Percentiles rank a stretch among this genome's conserved stretches.
Evolutionary conservation across 2,329 filamentous ascomycete species (phyloP).

Genomic region (Trichophyton simii): DNA sequence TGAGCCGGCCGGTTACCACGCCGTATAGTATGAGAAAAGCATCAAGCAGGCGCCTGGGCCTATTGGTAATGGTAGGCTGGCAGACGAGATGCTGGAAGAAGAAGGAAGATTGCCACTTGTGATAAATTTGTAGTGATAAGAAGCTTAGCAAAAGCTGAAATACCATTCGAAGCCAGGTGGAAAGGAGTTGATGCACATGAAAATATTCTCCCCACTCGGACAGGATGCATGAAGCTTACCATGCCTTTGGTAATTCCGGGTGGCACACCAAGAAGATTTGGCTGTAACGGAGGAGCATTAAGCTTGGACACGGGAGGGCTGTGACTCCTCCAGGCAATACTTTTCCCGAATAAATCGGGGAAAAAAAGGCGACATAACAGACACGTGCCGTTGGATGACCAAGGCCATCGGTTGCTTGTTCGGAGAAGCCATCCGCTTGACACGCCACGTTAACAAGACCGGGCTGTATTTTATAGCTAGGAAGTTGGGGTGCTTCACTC

Average conservation of each 20-base stretch:
- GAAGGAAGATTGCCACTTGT: not conserved
- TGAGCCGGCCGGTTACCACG: not conserved
- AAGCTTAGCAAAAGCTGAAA: no score
- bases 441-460: not conserved
- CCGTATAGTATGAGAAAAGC: not conserved
- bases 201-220: not conserved
- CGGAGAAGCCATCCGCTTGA: not conserved
- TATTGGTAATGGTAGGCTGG: not conserved
- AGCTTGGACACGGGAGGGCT: not conserved
- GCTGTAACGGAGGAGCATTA: not conserved
- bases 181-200: not conserved
- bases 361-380: not conserved
- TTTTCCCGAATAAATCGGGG: not conserved
- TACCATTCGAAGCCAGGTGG: no score
- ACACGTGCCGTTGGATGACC: not conserved
- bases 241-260: not conserved
- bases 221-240: constrained; percentile 1
- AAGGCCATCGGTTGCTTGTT: not conserved
- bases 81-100: not conserved
- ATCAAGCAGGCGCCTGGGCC: not conserved
- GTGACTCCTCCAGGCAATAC: not conserved
- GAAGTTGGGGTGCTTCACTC: not conserved
- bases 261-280: not conserved
- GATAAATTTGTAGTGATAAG: not conserved
- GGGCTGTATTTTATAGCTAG: not conserved